Percentiles rank a stretch among this genome's conserved stretches.
Conservation (phyloP, 2,329 filamentous ascomycete species). For the Hypocrella siamensis region DNA sequence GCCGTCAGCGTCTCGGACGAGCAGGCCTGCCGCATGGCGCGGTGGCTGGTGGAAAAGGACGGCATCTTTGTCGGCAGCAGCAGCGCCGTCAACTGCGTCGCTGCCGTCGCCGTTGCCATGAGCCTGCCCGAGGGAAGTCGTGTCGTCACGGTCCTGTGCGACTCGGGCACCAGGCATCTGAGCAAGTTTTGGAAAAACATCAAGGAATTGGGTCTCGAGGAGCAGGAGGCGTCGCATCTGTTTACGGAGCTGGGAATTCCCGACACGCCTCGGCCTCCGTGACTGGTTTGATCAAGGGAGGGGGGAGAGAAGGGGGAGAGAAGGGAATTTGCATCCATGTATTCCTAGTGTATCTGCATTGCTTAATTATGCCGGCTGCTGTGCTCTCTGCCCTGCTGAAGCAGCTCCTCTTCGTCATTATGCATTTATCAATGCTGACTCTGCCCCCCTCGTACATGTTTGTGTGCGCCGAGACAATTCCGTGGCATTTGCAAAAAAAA, state of each 20-base stretch:
- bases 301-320: too few relatives aligned
- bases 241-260: constrained; percentile 33
- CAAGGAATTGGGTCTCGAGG: constrained; percentile 51
- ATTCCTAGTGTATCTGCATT: too few relatives aligned
- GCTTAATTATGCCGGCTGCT: too few relatives aligned
- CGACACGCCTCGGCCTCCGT: too few relatives aligned
- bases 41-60: constrained; percentile 90
- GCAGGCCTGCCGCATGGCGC: constrained; percentile 86
- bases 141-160: constrained; percentile 74
- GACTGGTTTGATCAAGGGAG: too few relatives aligned
- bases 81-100: constrained; percentile 91
- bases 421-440: too few relatives aligned
- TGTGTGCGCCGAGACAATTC: too few relatives aligned
- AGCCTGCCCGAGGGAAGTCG: constrained; percentile 43
- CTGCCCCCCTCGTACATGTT: too few relatives aligned
- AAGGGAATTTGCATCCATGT: too few relatives aligned
- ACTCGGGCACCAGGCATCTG: constrained; percentile 66
- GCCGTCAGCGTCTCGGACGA: constrained; percentile 77
- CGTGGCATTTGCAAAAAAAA: too few relatives aligned
- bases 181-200: constrained; percentile 75
- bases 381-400: too few relatives aligned
- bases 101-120: constrained; percentile 54
- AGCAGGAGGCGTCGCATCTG: constrained; percentile 31
- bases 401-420: too few relatives aligned
- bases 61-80: constrained; percentile 90